Percentiles rank a stretch among this genome's conserved stretches.
phyloP scores from a whole-genome alignment of 2,329 filamentous ascomycete genomes.

The Drechmeria coniospora region DNA sequence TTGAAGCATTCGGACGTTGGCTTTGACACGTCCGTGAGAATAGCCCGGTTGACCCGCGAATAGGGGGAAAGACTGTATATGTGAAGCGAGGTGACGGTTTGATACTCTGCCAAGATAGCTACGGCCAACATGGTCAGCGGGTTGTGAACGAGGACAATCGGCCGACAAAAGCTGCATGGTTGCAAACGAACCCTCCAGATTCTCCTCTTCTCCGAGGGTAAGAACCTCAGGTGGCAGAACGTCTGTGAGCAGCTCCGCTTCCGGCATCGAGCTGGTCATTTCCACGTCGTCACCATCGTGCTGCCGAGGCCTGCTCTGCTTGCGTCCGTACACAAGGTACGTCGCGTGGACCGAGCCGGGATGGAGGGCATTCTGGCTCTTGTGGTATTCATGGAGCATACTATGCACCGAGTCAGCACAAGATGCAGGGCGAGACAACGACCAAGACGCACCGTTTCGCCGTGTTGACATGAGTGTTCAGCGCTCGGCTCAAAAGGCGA shows the following conservation, averaged over 20 bases:
- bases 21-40: constrained; percentile 54
- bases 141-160: not conserved
- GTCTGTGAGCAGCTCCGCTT: constrained; percentile 28
- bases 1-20: constrained; percentile 41
- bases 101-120: constrained; percentile 55
- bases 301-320: constrained; percentile 22
- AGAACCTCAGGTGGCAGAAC: constrained; percentile 41
- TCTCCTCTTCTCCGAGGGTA: constrained; percentile 55
- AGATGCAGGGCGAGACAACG: constrained; percentile 1
- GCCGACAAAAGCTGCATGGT: not conserved
- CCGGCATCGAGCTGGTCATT: constrained; percentile 51
- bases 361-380: constrained; percentile 67
- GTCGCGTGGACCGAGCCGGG: constrained; percentile 71
- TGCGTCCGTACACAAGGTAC: constrained; percentile 70
- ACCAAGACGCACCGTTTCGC: constrained; percentile 59
- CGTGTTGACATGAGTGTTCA: constrained; percentile 71
- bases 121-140: constrained; percentile 5
- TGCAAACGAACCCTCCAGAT: constrained; percentile 47
- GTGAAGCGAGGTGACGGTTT: constrained; percentile 64
- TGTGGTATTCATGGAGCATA: constrained; percentile 82
- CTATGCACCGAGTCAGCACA: constrained; percentile 26
- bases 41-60: constrained; percentile 51
- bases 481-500: constrained; percentile 62
- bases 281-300: constrained; percentile 53
- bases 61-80: constrained; percentile 71